phyloP scores from a whole-genome alignment of 495 filamentous ascomycete genomes.

The Penicillium lividum region DNA sequence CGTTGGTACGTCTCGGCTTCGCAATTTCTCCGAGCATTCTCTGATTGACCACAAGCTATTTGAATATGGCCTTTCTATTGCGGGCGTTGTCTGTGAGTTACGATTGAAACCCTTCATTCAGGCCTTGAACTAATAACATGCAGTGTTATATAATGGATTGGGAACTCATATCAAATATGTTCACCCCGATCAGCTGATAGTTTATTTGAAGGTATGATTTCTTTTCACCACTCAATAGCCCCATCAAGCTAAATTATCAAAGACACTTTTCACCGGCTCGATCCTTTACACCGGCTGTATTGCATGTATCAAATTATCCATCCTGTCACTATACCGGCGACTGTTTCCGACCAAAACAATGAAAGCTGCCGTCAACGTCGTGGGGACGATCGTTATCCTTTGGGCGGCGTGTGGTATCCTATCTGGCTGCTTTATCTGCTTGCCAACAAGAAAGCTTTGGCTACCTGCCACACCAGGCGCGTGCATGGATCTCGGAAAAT shows the following conservation, averaged over 20 bases:
- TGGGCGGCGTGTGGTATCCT: conserved; percentile 34
- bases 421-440: conserved; percentile 35
- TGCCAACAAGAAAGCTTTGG: conserved; percentile 39
- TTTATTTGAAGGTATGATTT: conserved; percentile 22
- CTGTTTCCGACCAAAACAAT: conserved; percentile 31
- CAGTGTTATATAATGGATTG: conserved; percentile 28
- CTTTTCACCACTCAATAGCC: background rate
- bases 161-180: conserved; percentile 25
- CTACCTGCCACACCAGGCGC: conserved; percentile 21
- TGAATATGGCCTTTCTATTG: conserved; percentile 27
- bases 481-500: conserved; percentile 35
- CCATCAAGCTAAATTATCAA: background rate
- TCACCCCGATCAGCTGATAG: conserved; percentile 17
- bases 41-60: conserved; percentile 14
- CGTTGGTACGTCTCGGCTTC: conserved; percentile 13
- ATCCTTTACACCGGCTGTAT: conserved; percentile 28
- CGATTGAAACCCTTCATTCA: no score
- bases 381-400: conserved; percentile 16
- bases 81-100: conserved; percentile 24
- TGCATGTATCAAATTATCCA: conserved; percentile 38
- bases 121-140: background rate
- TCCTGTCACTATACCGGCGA: conserved; percentile 35
- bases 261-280: conserved; percentile 28
- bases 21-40: background rate
- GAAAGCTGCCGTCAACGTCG: conserved; percentile 21